These are phyloP conservation scores for Vitellaria paradoxa DNA, from an alignment of 179 eudicot genomes.

Conservation along the genomic window DNA sequence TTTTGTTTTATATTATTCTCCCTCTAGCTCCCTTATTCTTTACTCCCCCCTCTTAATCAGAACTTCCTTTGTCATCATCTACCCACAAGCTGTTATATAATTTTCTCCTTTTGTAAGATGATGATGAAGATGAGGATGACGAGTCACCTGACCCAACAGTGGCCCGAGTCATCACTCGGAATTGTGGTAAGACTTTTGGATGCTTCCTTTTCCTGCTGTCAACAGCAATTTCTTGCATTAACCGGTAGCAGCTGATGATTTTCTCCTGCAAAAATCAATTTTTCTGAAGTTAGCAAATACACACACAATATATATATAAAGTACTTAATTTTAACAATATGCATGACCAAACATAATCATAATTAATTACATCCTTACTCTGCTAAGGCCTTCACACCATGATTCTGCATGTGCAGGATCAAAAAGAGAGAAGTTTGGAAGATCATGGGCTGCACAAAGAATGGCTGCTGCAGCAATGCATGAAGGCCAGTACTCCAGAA, in stretches of 20 bases:
- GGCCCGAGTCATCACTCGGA: conserved; percentile 51
- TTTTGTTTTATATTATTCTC: too few species aligned
- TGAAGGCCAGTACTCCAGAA: conserved; percentile 74
- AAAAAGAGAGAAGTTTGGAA: conserved; percentile 57
- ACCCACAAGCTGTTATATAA: conserved; percentile 45
- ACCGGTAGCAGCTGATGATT: conserved; percentile 48
- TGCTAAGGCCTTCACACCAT: conserved; percentile 86
- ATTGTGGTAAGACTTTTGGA: conserved; percentile 47
- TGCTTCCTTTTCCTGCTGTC: conserved; percentile 37
- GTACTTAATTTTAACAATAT: background rate
- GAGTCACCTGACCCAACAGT: conserved; percentile 41
- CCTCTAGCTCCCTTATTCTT: background rate
- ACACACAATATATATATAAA: background rate
- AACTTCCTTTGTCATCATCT: conserved; percentile 65
- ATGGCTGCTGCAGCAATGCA: conserved; percentile 81
- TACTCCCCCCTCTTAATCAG: conserved; percentile 31
- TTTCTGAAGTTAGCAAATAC: background rate
- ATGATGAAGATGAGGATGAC: conserved; percentile 51
- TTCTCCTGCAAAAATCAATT: conserved; percentile 45
- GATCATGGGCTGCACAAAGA: conserved; percentile 73
- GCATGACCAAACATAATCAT: background rate
- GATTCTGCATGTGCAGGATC: conserved; percentile 68
- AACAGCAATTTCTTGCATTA: conserved; percentile 40
- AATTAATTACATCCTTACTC: conserved; percentile 46
- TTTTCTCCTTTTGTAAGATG: conserved; percentile 63